Conservation (phyloP, 257 asterid species). For the Thymus quinquecostatus region DNA sequence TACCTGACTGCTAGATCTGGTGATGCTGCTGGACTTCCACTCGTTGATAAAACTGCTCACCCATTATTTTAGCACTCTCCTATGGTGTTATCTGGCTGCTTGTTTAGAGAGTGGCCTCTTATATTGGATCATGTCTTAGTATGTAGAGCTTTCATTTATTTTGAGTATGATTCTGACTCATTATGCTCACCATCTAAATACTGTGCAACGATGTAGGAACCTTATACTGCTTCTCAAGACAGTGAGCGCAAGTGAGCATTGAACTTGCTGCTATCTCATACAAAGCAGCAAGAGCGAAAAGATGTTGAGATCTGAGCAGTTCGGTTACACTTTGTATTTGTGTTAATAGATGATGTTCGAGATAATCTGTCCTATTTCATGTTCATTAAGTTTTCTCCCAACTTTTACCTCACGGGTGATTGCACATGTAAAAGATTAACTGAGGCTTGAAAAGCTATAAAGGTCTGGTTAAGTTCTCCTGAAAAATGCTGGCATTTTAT, state of each 20-base stretch:
- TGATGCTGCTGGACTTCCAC: conserved; percentile 69
- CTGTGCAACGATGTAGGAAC: conserved; percentile 55
- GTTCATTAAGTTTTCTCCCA: conserved; percentile 16
- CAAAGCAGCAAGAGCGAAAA: conserved; percentile 90
- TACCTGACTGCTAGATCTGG: conserved; percentile 63
- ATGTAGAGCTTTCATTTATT: conserved; percentile 2
- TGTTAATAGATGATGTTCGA: conserved; percentile 6
- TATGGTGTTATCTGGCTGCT: background rate
- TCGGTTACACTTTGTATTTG: conserved; percentile 14
- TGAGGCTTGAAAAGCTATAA: conserved; percentile 76
- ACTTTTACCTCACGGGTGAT: conserved; percentile 58
- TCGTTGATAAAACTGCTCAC: conserved; percentile 47
- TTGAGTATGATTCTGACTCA: conserved; percentile 19
- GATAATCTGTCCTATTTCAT: background rate
- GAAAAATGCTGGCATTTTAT: conserved; percentile 18
- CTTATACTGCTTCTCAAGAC: conserved; percentile 77
- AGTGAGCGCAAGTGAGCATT: conserved; percentile 87
- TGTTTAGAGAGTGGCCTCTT: conserved; percentile 7
- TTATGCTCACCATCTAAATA: conserved; percentile 30
- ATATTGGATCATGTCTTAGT: conserved; percentile 11
- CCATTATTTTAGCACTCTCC: background rate
- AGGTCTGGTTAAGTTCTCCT: conserved; percentile 48
- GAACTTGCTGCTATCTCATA: conserved; percentile 85
- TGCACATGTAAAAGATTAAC: conserved; percentile 84
- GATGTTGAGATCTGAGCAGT: conserved; percentile 74